phyloP scores from a whole-genome alignment of 805 yeast genomes.

The Torulaspora quercuum region DNA sequence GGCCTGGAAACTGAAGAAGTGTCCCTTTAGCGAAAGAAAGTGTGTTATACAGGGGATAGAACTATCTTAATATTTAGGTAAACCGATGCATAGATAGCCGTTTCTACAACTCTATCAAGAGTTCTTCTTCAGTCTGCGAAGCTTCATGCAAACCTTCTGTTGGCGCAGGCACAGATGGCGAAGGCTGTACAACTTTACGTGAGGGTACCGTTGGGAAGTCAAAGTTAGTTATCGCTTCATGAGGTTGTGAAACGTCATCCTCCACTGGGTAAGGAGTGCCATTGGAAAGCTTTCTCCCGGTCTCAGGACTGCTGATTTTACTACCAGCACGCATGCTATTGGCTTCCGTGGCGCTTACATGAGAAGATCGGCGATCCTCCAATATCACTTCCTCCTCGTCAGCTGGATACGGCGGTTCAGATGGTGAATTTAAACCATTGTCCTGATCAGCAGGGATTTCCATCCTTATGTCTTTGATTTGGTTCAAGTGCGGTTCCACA shows the following conservation, averaged over 20 bases:
- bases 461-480: constrained; percentile 10
- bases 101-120: constrained; percentile 33
- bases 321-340: too few relatives aligned
- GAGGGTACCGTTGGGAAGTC: constrained; percentile 44
- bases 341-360: too few relatives aligned
- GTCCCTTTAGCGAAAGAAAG: constrained; percentile 40
- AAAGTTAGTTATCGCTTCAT: constrained; percentile 30
- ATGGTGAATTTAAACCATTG: constrained; percentile 14
- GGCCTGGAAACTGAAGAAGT: constrained; percentile 83
- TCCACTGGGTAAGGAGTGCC: constrained; percentile 26
- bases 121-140: constrained; percentile 22
- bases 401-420: constrained; percentile 34
- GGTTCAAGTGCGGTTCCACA: constrained; percentile 9
- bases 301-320: neutral
- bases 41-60: neutral
- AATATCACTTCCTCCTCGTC: constrained; percentile 15
- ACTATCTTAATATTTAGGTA: neutral
- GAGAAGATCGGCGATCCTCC: neutral
- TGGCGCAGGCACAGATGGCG: constrained; percentile 5
- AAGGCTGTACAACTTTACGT: constrained; percentile 21
- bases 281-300: constrained; percentile 7
- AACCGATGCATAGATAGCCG: neutral
- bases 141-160: constrained; percentile 10
- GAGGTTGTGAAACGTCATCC: constrained; percentile 9
- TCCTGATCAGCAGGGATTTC: constrained; percentile 3